Percentiles rank a stretch among this genome's conserved stretches.
Evolutionary conservation across 805 yeast species (phyloP).

Genomic region (Metschnikowia proteae): DNA sequence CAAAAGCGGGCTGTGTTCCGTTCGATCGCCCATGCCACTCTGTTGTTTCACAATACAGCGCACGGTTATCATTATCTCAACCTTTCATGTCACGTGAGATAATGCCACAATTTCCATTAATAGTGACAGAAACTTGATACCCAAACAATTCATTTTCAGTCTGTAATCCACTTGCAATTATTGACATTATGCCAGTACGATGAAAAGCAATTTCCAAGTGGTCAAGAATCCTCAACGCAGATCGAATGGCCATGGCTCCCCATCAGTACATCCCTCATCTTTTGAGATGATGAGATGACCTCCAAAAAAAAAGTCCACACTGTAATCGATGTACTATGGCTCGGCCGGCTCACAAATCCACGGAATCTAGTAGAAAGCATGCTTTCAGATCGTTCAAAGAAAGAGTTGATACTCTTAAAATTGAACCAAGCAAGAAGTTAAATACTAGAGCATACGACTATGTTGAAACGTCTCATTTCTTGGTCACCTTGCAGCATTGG

Average conservation of each 20-base stretch:
- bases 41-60: background rate
- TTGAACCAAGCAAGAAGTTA: slow-evolving; percentile 63
- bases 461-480: slow-evolving; percentile 73
- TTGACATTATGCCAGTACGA: background rate
- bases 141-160: background rate
- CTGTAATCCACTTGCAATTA: no score
- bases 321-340: slow-evolving; percentile 2
- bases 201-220: background rate
- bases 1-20: slow-evolving; percentile 2
- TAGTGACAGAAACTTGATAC: background rate
- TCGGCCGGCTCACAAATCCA: slow-evolving; percentile 31
- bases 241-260: background rate
- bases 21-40: background rate
- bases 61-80: background rate
- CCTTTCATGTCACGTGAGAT: slow-evolving; percentile 1
- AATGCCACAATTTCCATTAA: background rate
- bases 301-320: slow-evolving; percentile 1
- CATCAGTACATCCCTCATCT: slow-evolving; percentile 15
- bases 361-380: slow-evolving; percentile 53
- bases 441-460: slow-evolving; percentile 61
- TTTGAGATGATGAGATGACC: slow-evolving; percentile 15
- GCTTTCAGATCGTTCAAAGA: slow-evolving; percentile 77
- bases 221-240: background rate
- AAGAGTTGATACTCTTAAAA: slow-evolving; percentile 75
- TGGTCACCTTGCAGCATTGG: slow-evolving; percentile 82